Conservation (phyloP, 805 yeast genomes). For the Nakazawaea wyomingensis region DNA sequence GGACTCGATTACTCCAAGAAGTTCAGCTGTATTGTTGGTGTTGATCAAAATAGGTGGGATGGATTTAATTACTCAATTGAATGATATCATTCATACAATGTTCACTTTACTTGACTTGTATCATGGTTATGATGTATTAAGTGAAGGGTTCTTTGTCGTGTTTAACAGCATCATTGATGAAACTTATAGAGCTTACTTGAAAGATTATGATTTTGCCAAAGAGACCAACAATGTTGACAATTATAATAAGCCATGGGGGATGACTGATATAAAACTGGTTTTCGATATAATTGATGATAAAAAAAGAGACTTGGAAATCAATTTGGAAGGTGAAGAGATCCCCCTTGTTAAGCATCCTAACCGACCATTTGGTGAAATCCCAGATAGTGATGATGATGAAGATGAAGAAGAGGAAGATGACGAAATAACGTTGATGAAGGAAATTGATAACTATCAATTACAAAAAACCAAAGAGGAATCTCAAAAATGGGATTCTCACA, state of each 20-base stretch:
- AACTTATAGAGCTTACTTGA: conserved; percentile 32
- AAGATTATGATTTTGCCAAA: conserved; percentile 21
- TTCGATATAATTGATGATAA: conserved; percentile 36
- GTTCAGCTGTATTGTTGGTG: conserved; percentile 64
- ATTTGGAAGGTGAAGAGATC: conserved; percentile 14
- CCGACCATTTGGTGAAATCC: conserved; percentile 21
- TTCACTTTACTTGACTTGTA: conserved; percentile 77
- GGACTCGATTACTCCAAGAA: conserved; percentile 67
- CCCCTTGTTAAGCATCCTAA: conserved; percentile 18
- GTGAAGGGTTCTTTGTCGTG: conserved; percentile 68
- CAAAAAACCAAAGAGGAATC: conserved; percentile 19
- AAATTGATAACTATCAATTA: conserved; percentile 15
- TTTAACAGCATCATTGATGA: conserved; percentile 58
- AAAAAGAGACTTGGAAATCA: conserved; percentile 21
- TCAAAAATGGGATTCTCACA: conserved; percentile 60
- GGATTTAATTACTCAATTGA: conserved; percentile 55
- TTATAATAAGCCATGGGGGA: conserved; percentile 54
- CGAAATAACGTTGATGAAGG: conserved; percentile 16
- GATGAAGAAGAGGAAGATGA: conserved; percentile 29
- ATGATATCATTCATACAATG: conserved; percentile 68
- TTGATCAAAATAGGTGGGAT: conserved; percentile 68
- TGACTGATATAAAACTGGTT: conserved; percentile 39
- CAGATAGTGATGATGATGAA: conserved; percentile 34
- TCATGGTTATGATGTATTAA: conserved; percentile 72
- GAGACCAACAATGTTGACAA: conserved; percentile 12